Base-by-base conservation (phyloP, 2,329 filamentous ascomycete species). In the Aspergillus sp. region DNA sequence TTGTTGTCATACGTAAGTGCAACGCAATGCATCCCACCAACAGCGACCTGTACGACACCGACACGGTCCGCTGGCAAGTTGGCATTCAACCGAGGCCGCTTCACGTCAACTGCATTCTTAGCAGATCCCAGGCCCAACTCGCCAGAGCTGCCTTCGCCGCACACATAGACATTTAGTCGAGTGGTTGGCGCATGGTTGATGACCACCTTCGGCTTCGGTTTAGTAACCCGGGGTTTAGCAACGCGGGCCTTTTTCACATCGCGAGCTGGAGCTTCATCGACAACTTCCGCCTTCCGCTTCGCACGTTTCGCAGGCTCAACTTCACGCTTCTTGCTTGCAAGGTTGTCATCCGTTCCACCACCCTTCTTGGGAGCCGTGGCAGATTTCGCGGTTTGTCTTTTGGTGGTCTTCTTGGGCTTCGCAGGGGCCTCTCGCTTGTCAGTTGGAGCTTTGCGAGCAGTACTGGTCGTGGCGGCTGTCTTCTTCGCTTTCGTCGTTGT, bases 21-120 rank as follows among this genome's bases (percentile, higher is more conserved):
- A 63, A 90, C 81, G 55, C 84, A 87, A 77, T 96, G 91, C 91
- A 96, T 94, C 59, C 91, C 91, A 62, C 91, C 91, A 62, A 89
- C 87, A 54, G 90, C 87, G 59, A 96, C 77, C 75, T 91, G 87
- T 2, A 95, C 90, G 38, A 95, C 86, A 49, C 87, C 85, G 57
- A 88, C 83, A 39, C 79, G 79, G 62, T 83, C 79, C 3, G 83
- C 78, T 25, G 79, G 76, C 43, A 92, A 80, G 60, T 84, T 80
- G 51, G 82, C 78, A 72, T 91, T 91, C 61, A 89, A 78, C 55
- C 89, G 88, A 17, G 91, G 91, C 30, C 89, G 86, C 79, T 89
- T 90, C 67, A 91, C 89, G 67, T 92, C 89, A 65, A 90, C 86
- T 43, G 83, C 79, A 68, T 86, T 86, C 72, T 86, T 87, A 62